Evolutionary conservation across 1,284 basidiomycete species (phyloP).

Genomic region (Mycosarcoma mackinlayi): DNA sequence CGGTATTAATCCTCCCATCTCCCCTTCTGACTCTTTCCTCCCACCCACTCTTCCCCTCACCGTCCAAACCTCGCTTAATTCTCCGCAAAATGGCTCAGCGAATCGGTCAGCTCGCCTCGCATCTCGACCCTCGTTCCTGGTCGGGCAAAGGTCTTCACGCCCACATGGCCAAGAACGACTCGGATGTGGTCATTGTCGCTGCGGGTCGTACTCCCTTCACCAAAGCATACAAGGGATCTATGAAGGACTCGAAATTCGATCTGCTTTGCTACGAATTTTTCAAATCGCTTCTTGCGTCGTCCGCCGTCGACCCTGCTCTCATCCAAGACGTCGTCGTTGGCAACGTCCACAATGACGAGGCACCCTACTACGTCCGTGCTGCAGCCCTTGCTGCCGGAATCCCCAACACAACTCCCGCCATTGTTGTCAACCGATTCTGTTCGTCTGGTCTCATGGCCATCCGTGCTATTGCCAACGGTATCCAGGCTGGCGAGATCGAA

Average conservation of each 20-base stretch:
- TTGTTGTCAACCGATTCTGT: conserved; percentile 70
- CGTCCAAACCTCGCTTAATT: background rate
- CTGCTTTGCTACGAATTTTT: conserved; percentile 44
- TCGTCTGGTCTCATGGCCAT: conserved; percentile 88
- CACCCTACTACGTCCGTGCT: conserved; percentile 67
- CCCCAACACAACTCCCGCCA: conserved; percentile 79
- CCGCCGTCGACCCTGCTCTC: conserved; percentile 76
- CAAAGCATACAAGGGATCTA: conserved; percentile 79
- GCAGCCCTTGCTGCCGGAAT: conserved; percentile 84
- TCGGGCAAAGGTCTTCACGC: conserved; percentile 56
- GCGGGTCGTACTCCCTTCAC: conserved; percentile 83
- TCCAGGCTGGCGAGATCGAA: conserved; percentile 82
- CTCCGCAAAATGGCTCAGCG: conserved; percentile 45
- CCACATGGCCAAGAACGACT: conserved; percentile 56
- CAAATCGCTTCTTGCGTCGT: conserved; percentile 75
- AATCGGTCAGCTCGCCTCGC: conserved; percentile 58
- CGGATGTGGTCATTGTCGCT: conserved; percentile 78
- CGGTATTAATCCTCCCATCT: background rate
- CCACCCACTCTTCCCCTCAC: background rate
- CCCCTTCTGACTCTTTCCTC: background rate
- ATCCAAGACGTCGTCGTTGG: conserved; percentile 83
- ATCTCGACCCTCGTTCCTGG: conserved; percentile 64
- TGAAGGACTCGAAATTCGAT: conserved; percentile 75
- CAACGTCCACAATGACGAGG: conserved; percentile 58
- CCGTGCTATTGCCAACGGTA: conserved; percentile 82